Evolutionary conservation across 768 basidiomycete species (phyloP).

Genomic region (Podaxis sp.): DNA sequence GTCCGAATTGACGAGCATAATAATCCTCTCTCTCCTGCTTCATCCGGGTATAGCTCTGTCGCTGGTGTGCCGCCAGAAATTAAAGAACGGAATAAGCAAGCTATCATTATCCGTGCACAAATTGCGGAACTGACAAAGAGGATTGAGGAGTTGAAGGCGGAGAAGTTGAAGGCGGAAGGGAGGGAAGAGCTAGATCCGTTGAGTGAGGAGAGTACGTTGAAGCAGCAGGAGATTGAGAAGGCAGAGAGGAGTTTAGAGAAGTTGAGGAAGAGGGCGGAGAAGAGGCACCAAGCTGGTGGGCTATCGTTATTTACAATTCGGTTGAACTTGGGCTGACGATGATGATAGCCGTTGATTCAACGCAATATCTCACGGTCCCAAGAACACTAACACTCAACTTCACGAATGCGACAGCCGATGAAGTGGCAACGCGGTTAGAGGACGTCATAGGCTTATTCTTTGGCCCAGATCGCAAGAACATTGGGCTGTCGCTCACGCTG

Average conservation of each 20-base stretch:
- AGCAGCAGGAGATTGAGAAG: conserved; percentile 10
- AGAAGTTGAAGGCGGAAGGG: conserved; percentile 21
- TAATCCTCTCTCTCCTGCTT: conserved; percentile 6
- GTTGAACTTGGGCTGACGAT: background rate
- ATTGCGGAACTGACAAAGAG: conserved; percentile 16
- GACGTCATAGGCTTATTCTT: conserved; percentile 17
- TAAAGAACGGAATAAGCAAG: conserved; percentile 12
- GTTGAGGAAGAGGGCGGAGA: conserved; percentile 11
- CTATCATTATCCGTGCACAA: conserved; percentile 17
- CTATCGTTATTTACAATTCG: background rate
- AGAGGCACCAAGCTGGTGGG: conserved; percentile 13
- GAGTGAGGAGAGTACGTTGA: background rate
- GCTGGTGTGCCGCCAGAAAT: conserved; percentile 8
- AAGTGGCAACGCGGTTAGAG: conserved; percentile 7
- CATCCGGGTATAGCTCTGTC: conserved; percentile 4
- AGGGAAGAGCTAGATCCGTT: conserved; percentile 17
- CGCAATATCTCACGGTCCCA: background rate
- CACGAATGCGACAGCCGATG: background rate
- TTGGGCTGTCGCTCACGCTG: conserved; percentile 17
- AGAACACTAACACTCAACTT: background rate
- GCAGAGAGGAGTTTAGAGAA: conserved; percentile 13
- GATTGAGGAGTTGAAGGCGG: conserved; percentile 19
- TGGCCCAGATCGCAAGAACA: conserved; percentile 13
- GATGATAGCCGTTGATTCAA: background rate
- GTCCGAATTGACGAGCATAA: background rate